phyloP scores from a whole-genome alignment of 2,329 filamentous ascomycete genomes.

The Bipolaris sorokiniana region DNA sequence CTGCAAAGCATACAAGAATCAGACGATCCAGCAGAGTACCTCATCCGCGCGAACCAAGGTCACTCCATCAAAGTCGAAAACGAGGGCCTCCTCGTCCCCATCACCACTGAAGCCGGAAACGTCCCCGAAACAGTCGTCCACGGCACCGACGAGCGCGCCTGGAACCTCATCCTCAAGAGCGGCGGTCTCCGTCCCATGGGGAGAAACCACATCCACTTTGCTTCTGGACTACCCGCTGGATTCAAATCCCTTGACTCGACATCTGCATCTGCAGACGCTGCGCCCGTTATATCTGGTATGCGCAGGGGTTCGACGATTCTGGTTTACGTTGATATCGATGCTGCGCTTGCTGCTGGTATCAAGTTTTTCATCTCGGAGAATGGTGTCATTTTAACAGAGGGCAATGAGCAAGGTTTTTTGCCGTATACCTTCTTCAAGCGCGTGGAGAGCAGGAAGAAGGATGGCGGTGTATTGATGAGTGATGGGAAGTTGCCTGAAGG shows the following conservation, averaged over 20 bases:
- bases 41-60: slow-evolving; percentile 95
- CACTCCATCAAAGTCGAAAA: slow-evolving; percentile 81
- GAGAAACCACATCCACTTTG: slow-evolving; percentile 89
- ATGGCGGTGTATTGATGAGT: slow-evolving; percentile 71
- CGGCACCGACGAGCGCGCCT: slow-evolving; percentile 85
- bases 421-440: slow-evolving; percentile 66
- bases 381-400: slow-evolving; percentile 55
- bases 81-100: slow-evolving; percentile 71
- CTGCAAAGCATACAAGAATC: slow-evolving; percentile 20
- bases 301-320: slow-evolving; percentile 66
- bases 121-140: slow-evolving; percentile 76
- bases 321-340: slow-evolving; percentile 75
- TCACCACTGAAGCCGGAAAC: slow-evolving; percentile 61
- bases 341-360: slow-evolving; percentile 65
- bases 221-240: slow-evolving; percentile 68
- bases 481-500: slow-evolving; percentile 65
- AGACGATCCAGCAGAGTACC: slow-evolving; percentile 68
- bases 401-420: slow-evolving; percentile 54
- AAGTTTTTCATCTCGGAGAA: slow-evolving; percentile 72
- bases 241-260: slow-evolving; percentile 38
- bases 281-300: slow-evolving; percentile 79
- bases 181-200: slow-evolving; percentile 83
- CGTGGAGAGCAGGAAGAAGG: slow-evolving; percentile 67
- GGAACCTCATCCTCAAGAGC: slow-evolving; percentile 73
- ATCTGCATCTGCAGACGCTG: slow-evolving; percentile 32